A percentile compares a stretch with the other conserved stretches of the same genome.
Evolutionary conservation across 768 basidiomycete genomes (phyloP).

Genomic region (Pulveroboletus ravenelii): DNA sequence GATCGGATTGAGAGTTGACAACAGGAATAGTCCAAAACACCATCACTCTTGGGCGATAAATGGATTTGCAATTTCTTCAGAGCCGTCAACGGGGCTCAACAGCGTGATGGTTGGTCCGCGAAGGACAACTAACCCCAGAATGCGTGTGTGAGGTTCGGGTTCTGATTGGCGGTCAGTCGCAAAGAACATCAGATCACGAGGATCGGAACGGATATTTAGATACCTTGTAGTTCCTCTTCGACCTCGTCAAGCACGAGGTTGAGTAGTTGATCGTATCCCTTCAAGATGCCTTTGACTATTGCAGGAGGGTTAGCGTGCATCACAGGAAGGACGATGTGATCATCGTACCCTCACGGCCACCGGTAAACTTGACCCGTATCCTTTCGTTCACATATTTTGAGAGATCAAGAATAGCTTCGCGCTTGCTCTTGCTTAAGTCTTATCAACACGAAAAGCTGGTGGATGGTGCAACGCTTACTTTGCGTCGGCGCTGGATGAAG

Average conservation of each 20-base stretch:
- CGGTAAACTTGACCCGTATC: conserved; percentile 96
- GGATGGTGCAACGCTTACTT: conserved; percentile 21
- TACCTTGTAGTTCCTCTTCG: conserved; percentile 74
- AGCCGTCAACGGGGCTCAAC: conserved; percentile 92
- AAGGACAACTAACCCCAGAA: conserved; percentile 82
- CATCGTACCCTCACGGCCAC: conserved; percentile 82
- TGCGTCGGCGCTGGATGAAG: conserved; percentile 15
- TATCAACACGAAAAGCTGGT: conserved; percentile 24
- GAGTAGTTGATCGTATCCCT: conserved; percentile 93
- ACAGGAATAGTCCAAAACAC: no score
- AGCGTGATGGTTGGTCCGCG: conserved; percentile 93
- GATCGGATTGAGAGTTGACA: not conserved
- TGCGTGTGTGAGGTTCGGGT: conserved; percentile 57
- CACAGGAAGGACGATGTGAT: not conserved
- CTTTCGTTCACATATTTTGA: conserved; percentile 90
- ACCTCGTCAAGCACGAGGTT: conserved; percentile 98
- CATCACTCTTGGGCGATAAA: conserved; percentile 66
- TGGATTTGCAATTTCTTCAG: conserved; percentile 90
- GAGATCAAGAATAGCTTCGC: conserved; percentile 93
- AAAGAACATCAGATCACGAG: conserved; percentile 8
- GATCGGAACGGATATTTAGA: conserved; percentile 17
- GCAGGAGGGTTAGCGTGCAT: not conserved
- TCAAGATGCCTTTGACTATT: conserved; percentile 84
- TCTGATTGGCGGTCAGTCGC: conserved; percentile 35
- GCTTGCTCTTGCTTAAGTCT: conserved; percentile 44